Percentiles rank a stretch among this genome's conserved stretches.
Conservation (phyloP, 352 stramenopile species). For the Pythium aristosporum region DNA sequence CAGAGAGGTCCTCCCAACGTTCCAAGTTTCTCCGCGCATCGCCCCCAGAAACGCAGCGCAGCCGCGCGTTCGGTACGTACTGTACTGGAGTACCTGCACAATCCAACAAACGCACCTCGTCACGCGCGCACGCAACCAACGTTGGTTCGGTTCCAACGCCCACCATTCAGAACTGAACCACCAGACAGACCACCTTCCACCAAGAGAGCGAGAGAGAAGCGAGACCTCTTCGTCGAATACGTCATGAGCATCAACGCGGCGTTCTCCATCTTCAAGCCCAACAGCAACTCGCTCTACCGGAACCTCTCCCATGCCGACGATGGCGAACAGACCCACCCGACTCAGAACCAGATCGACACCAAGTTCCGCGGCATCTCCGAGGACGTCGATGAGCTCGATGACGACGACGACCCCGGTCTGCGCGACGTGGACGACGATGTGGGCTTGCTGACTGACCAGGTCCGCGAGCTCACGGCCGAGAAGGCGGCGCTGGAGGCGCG, state of each 20-base stretch:
- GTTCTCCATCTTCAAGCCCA: slow-evolving; percentile 30
- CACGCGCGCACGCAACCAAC: neutral
- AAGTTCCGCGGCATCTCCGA: slow-evolving; percentile 17
- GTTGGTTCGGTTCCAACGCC: neutral
- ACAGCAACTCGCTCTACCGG: slow-evolving; percentile 19
- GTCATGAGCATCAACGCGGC: slow-evolving; percentile 29
- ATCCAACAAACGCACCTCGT: neutral
- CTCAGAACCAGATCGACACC: slow-evolving; percentile 6
- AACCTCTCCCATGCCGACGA: slow-evolving; percentile 6
- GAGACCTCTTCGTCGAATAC: neutral
- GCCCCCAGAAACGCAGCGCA: slow-evolving; percentile 13
- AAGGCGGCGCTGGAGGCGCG: slow-evolving; percentile 13
- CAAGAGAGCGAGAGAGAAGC: neutral
- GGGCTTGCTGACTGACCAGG: slow-evolving; percentile 21
- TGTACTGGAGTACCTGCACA: neutral
- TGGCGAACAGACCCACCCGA: neutral
- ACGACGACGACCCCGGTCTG: slow-evolving; percentile 12
- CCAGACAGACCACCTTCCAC: neutral
- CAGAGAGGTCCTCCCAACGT: neutral
- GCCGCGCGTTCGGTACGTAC: slow-evolving; percentile 1
- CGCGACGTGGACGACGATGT: slow-evolving; percentile 23
- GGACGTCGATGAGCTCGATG: slow-evolving; percentile 11
- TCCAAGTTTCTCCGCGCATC: neutral
- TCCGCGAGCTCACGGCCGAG: slow-evolving; percentile 19
- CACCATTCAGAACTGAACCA: neutral